Evolutionary conservation across 352 stramenopile species (phyloP).

Genomic region (Aphanomyces astaci): DNA sequence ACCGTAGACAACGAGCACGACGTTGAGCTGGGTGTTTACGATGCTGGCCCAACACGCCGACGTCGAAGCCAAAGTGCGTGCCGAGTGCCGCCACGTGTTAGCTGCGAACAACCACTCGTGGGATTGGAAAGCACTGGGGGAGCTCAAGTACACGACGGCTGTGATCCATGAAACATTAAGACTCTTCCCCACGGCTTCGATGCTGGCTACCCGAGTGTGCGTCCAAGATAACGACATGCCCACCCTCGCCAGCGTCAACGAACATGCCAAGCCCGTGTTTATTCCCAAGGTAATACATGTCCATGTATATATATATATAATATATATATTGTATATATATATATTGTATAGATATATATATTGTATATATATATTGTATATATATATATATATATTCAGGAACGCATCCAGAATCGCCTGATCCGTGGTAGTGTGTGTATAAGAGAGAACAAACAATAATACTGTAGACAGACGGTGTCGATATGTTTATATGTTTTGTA

Average conservation of each 20-base stretch:
- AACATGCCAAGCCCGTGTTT: neutral
- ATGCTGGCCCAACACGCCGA: slow-evolving; percentile 1
- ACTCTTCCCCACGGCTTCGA: neutral
- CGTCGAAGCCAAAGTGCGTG: neutral
- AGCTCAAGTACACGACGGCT: slow-evolving; percentile 14
- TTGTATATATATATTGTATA: too few species aligned
- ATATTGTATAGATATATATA: too few species aligned
- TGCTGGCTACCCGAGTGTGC: neutral
- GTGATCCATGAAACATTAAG: slow-evolving; percentile 7
- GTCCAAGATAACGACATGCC: slow-evolving; percentile 4
- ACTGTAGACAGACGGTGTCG: too few species aligned
- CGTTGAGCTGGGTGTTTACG: slow-evolving; percentile 8
- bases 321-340: too few species aligned
- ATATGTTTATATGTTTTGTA: too few species aligned
- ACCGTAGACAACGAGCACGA: slow-evolving; percentile 6
- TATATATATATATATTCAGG: too few species aligned
- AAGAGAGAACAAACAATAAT: too few species aligned
- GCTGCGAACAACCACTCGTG: neutral
- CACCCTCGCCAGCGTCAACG: neutral
- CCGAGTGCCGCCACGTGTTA: neutral
- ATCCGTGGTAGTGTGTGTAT: too few species aligned
- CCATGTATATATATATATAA: too few species aligned
- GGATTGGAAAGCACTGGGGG: neutral
- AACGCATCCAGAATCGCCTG: too few species aligned
- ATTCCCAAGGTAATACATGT: slow-evolving; percentile 11